Evolutionary conservation across 2,329 filamentous ascomycete species (phyloP), one percentile per base, ranked within the genome.

Genomic region (Hirsutella thompsonii): DNA sequence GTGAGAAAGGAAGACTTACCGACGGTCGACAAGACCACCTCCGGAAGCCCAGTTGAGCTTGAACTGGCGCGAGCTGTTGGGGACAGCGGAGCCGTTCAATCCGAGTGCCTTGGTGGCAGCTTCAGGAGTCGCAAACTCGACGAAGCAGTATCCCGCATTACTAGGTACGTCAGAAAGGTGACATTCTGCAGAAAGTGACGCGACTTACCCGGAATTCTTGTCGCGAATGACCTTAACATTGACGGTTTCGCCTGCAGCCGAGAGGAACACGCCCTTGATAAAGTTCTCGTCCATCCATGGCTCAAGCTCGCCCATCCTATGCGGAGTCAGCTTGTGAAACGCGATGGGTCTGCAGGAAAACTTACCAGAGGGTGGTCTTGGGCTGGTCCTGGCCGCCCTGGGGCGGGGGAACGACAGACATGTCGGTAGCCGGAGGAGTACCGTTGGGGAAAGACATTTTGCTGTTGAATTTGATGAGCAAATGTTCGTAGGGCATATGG

Each of bases 141-240:
- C 88, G 63, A 98, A 98, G 68, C 90, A 98, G 68, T 98, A 98
- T 46, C 92, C 92, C 49, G 92, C 92, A 62, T 95, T 98, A 55
- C 87, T 94, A 26, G 23, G 58, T 26, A 10, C 20, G 14, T 4
- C 3, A 6, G 13, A 16, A 30, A 3, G 36, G 28, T 19, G 8
- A 23, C 14, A 10, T 30, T 20, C 21, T 2, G 11, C 32, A 18
- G 32, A 3, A 18, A 18, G 32, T 14, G 6, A 18, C 13, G 5
- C 16, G 13, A 54, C 69, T 42, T 64, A 94, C 88, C 90, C 92
- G 59, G 90, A 95, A 64, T 94, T 94, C 67, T 95, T 95, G 70
- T 98, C 92, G 50, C 92, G 86, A 56, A 98, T 98, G 75, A 98
- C 94, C 77, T 98, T 98, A 54, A 98, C 92, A 55, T 95, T 95